These are phyloP conservation scores for Plasmodium chabaudi DNA, from an alignment of 169 alveolate genomes.

Conservation along the genomic window DNA sequence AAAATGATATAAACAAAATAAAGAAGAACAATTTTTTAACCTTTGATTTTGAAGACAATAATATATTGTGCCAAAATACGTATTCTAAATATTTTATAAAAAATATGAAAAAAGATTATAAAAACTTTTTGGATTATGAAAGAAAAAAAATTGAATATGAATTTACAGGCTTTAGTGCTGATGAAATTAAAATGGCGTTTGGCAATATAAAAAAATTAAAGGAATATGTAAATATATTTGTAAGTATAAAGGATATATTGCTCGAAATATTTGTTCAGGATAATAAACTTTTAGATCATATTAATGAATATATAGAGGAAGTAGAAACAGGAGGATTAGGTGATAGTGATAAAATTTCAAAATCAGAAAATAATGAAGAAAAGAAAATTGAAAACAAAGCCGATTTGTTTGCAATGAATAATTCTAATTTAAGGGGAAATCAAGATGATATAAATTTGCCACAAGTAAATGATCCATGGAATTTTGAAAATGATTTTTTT, in stretches of 20 bases:
- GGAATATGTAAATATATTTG: conserved; percentile 76
- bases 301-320: conserved; percentile 67
- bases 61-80: conserved; percentile 44
- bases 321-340: neutral
- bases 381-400: neutral
- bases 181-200: conserved; percentile 71
- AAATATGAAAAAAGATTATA: conserved; percentile 64
- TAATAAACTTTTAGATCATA: conserved; percentile 53
- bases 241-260: conserved; percentile 67
- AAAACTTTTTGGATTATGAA: conserved; percentile 42
- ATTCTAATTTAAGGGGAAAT: neutral
- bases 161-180: conserved; percentile 62
- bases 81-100: conserved; percentile 61
- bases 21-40: neutral
- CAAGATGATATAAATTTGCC: too few species aligned
- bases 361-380: neutral
- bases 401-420: neutral
- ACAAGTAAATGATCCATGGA: neutral
- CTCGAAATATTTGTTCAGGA: conserved; percentile 72
- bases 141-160: conserved; percentile 70
- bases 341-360: neutral
- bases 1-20: neutral
- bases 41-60: conserved; percentile 55
- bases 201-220: conserved; percentile 53
- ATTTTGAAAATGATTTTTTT: neutral